Evolutionary conservation across 2,329 filamentous ascomycete genomes (phyloP).

Genomic region (Colletotrichum gloeosporioides): DNA sequence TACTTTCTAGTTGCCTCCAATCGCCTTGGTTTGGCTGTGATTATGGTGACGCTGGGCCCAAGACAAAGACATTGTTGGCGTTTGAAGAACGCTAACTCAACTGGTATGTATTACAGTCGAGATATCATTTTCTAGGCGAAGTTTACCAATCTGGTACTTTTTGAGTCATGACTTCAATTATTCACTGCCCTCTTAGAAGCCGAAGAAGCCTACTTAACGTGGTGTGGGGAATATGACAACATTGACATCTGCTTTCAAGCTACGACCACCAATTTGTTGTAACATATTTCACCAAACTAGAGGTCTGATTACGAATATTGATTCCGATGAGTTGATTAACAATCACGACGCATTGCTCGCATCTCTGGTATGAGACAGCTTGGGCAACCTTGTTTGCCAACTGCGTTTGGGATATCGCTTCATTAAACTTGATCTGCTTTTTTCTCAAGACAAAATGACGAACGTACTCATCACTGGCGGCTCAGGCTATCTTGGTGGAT

Average conservation of each 20-base stretch:
- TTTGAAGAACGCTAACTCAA: too few species aligned
- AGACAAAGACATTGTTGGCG: too few species aligned
- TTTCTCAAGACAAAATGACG: not conserved
- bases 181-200: not conserved
- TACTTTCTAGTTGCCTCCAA: too few species aligned
- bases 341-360: not conserved
- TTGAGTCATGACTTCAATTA: not conserved
- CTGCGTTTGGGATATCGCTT: rapidly evolving
- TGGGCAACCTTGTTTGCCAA: not conserved
- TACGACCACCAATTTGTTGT: not conserved
- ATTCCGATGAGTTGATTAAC: not conserved
- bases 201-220: not conserved
- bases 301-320: not conserved
- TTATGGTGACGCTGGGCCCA: too few species aligned
- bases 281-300: not conserved
- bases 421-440: not conserved
- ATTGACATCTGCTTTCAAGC: not conserved
- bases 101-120: rapidly evolving
- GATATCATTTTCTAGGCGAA: not conserved
- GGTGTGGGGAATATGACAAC: not conserved
- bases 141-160: not conserved
- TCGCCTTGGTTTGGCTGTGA: too few species aligned
- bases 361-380: not conserved
- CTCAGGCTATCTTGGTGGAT: not conserved
- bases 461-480: not conserved